Evolutionary conservation across 768 basidiomycete species (phyloP).

Genomic region (Paxillus involutus): DNA sequence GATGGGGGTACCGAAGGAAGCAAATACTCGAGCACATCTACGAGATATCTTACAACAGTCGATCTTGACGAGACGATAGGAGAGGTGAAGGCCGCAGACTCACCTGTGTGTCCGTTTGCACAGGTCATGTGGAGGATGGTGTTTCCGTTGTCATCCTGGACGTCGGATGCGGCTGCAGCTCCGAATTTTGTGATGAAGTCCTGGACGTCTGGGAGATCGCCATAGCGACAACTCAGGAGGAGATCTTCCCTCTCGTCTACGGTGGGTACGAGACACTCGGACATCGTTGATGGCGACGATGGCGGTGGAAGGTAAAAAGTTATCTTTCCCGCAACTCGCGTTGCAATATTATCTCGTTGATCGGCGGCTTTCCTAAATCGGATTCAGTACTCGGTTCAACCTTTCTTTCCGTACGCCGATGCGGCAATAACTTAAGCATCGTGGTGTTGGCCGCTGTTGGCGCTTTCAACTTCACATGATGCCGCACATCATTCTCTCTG

Average conservation of each 20-base stretch:
- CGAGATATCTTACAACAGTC: slow-evolving; percentile 44
- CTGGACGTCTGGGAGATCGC: slow-evolving; percentile 78
- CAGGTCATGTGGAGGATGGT: slow-evolving; percentile 82
- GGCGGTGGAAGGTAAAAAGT: background rate
- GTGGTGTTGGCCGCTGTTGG: too few species aligned
- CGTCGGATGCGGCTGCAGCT: slow-evolving; percentile 40
- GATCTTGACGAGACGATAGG: slow-evolving; percentile 19
- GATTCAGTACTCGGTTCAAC: background rate
- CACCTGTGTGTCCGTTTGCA: slow-evolving; percentile 89
- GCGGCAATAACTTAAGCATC: too few species aligned
- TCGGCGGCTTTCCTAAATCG: background rate
- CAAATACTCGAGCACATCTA: slow-evolving; percentile 78
- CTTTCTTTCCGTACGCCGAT: too few species aligned
- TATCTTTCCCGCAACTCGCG: background rate
- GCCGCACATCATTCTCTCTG: too few species aligned
- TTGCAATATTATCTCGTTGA: background rate
- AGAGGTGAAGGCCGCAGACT: slow-evolving; percentile 18
- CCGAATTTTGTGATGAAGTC: slow-evolving; percentile 64
- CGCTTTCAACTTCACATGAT: too few species aligned
- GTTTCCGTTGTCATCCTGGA: slow-evolving; percentile 78
- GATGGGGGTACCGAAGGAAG: slow-evolving; percentile 56
- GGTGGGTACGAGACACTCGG: slow-evolving; percentile 26
- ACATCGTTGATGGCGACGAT: slow-evolving; percentile 3
- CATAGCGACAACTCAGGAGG: slow-evolving; percentile 83
- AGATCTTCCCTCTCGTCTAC: slow-evolving; percentile 68